phyloP scores from a whole-genome alignment of 306 rosid genomes.

The Casuarina cunninghamiana region DNA sequence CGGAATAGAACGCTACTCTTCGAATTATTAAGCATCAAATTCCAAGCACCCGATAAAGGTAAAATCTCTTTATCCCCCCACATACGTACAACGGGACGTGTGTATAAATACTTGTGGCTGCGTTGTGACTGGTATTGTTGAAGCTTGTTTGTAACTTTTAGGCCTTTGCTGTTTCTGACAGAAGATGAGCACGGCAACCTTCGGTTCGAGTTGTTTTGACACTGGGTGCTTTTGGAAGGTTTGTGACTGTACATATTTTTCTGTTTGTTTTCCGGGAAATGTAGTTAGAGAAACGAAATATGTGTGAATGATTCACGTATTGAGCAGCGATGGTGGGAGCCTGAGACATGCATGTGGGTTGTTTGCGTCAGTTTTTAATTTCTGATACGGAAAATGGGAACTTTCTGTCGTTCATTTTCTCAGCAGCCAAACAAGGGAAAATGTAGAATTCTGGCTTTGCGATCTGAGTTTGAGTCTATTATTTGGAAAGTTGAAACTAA shows the following conservation, averaged over 20 bases:
- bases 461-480: background rate
- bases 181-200: constrained; percentile 45
- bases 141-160: constrained; percentile 15
- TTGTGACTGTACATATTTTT: constrained; percentile 5
- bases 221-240: constrained; percentile 45
- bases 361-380: background rate
- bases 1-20: background rate
- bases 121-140: background rate
- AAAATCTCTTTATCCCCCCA: background rate
- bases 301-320: background rate
- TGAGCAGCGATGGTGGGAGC: background rate
- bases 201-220: constrained; percentile 35
- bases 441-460: background rate
- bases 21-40: constrained; percentile 1
- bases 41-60: background rate
- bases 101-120: background rate
- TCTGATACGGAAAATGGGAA: background rate
- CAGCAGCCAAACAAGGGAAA: background rate
- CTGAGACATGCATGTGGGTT: background rate
- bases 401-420: background rate
- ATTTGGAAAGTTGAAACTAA: background rate
- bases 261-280: constrained; percentile 3
- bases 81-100: background rate
- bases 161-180: background rate
- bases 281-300: background rate